A percentile compares a stretch with the other conserved stretches of the same genome.
Evolutionary conservation across 768 basidiomycete genomes (phyloP).

Genomic region (Tulasnella sp.): DNA sequence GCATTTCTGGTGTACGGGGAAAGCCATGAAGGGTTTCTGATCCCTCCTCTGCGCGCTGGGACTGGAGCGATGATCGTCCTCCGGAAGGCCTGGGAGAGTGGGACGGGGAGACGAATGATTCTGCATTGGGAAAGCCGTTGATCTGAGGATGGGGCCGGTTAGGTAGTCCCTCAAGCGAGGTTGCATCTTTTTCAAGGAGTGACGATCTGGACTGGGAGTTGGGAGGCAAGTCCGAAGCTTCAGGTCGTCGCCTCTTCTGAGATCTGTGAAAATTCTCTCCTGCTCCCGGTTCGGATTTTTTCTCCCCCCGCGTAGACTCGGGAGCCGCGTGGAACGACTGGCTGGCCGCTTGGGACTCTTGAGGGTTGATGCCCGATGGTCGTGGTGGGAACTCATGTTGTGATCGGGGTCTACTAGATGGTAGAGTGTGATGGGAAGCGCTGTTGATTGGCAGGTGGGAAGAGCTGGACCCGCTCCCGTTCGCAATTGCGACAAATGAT

Average conservation of each 20-base stretch:
- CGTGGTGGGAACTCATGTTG: background rate
- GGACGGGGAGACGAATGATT: background rate
- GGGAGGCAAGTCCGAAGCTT: background rate
- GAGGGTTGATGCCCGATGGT: background rate
- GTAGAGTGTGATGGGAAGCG: background rate
- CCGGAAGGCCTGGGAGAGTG: background rate
- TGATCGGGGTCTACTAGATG: background rate
- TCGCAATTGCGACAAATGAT: background rate
- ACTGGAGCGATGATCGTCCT: background rate
- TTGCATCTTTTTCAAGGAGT: background rate
- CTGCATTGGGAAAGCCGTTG: background rate
- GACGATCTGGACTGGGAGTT: background rate
- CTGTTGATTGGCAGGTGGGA: background rate
- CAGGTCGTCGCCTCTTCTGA: background rate
- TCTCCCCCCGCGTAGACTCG: background rate
- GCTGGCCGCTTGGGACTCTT: background rate
- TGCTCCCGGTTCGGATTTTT: background rate
- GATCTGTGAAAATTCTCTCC: background rate
- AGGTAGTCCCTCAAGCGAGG: background rate
- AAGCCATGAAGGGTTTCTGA: background rate
- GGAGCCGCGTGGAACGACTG: background rate
- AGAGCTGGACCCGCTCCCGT: background rate
- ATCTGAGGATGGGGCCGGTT: background rate
- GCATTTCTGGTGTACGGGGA: background rate
- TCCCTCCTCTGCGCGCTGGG: constrained; percentile 25